phyloP scores from a whole-genome alignment of 352 stramenopile genomes.

The Plasmopara viticola region DNA sequence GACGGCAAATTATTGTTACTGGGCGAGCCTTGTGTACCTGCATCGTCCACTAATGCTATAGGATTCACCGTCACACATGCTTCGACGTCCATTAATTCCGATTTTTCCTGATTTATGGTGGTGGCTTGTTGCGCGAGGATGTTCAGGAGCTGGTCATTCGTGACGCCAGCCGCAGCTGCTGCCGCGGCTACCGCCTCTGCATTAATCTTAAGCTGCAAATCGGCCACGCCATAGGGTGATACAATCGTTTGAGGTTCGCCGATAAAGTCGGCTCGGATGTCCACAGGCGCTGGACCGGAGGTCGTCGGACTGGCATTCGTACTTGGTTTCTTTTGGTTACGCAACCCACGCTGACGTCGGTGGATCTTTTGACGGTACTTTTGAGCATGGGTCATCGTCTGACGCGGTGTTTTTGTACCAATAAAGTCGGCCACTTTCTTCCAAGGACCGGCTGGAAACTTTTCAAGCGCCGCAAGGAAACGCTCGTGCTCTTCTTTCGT shows the following conservation, averaged over 20 bases:
- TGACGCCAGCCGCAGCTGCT: constrained; percentile 19
- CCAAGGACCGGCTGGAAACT: constrained; percentile 79
- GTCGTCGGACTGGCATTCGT: not conserved
- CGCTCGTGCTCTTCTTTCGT: constrained; percentile 82
- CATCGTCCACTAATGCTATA: not conserved
- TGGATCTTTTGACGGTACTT: constrained; percentile 84
- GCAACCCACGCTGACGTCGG: constrained; percentile 58
- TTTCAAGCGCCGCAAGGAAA: constrained; percentile 78
- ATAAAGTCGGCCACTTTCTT: constrained; percentile 84
- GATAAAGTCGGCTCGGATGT: constrained; percentile 27
- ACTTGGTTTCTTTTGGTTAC: constrained; percentile 64
- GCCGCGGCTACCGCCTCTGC: constrained; percentile 15
- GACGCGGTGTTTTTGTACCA: constrained; percentile 83
- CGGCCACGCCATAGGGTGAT: constrained; percentile 53
- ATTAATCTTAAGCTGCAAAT: constrained; percentile 46
- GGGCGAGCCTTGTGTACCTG: constrained; percentile 23
- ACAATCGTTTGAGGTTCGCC: constrained; percentile 30
- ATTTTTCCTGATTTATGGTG: constrained; percentile 31
- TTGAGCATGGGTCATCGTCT: constrained; percentile 89
- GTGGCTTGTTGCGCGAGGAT: constrained; percentile 63
- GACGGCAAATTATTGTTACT: constrained; percentile 52
- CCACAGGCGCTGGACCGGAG: constrained; percentile 15
- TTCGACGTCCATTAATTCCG: constrained; percentile 20
- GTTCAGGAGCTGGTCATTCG: constrained; percentile 50
- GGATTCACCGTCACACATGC: constrained; percentile 6